phyloP scores from a whole-genome alignment of 495 filamentous ascomycete genomes.

The Penicillium mononematosum region DNA sequence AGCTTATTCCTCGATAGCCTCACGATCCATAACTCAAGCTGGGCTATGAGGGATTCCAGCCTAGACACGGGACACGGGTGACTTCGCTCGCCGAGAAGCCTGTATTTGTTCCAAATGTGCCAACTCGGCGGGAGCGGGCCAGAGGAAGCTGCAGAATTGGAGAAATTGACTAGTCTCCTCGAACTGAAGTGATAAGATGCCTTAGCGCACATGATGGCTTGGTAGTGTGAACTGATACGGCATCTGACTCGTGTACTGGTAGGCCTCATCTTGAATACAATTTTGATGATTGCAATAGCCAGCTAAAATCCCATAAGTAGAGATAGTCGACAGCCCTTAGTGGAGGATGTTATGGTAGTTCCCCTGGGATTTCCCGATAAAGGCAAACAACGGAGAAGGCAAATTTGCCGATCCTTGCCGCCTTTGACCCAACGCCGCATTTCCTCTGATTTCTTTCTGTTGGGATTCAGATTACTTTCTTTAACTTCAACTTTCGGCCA shows the following conservation, averaged over 20 bases:
- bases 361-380: too few relatives aligned
- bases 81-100: conserved; percentile 68
- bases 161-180: conserved; percentile 2
- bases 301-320: background rate
- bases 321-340: background rate
- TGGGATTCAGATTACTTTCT: background rate
- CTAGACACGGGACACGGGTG: conserved; percentile 62
- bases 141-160: background rate
- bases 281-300: background rate
- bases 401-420: conserved; percentile 24
- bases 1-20: conserved; percentile 60
- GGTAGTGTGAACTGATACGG: background rate
- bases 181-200: background rate
- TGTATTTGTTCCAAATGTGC: conserved; percentile 58
- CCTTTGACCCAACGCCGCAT: conserved; percentile 14
- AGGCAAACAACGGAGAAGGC: background rate
- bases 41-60: conserved; percentile 63
- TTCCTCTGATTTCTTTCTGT: conserved; percentile 11
- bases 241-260: too few relatives aligned
- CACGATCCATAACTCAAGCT: conserved; percentile 66
- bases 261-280: background rate
- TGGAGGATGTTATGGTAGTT: too few relatives aligned
- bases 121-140: conserved; percentile 53
- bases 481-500: conserved; percentile 11
- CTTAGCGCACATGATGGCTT: background rate